Base-by-base conservation (phyloP, 345 rosid genomes). In the Gossypium rotundifolium region DNA sequence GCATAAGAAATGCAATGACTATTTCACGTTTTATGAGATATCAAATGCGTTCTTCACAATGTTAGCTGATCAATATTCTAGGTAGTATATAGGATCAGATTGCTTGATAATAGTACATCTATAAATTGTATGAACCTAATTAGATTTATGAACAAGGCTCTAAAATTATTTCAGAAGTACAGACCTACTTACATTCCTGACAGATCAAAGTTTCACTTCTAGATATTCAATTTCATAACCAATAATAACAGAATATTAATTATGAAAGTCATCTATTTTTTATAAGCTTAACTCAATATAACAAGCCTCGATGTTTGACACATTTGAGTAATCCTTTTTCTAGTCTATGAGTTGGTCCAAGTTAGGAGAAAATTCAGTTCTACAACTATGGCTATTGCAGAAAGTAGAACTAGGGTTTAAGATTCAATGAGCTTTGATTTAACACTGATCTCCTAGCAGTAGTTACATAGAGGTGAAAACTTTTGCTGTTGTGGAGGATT, bases 41-140 rank as follows among this genome's bases (percentile, higher is more conserved):
- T 48, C 20, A 23, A 51, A 63, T 18, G 13, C 38, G 12, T 63
- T 63, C 46, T 18, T 63, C 46, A 48, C 22, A 9, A 11, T 49
- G 18, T 49, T 74, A 51, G 55, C 38, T 49, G 44, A 22, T 49
- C 70, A 74, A 63, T 33, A 27, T 66, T 55, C 69, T 58, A 61
- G 46, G 3, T 20, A 61, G 45, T 14, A 62, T 61, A 25, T 73
- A 14, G 46, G 49, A 60, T 59, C 57, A 9, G 45, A 46, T 25
- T 60, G 57, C 66, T 45, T 58, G 7, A 33, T 11, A 54, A 27
- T 33, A 29, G 2, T 16, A 44, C 70, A 67, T 22, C 18, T 23
- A 9, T 67, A 1, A 46, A 66, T 12, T 5, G 54, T 46, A 45
- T 22, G 38, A 66, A 45, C 38, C 18, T 67, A 46, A 52, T 46